Evolutionary conservation across 768 basidiomycete species (phyloP).

Genomic region (Mycena pura): DNA sequence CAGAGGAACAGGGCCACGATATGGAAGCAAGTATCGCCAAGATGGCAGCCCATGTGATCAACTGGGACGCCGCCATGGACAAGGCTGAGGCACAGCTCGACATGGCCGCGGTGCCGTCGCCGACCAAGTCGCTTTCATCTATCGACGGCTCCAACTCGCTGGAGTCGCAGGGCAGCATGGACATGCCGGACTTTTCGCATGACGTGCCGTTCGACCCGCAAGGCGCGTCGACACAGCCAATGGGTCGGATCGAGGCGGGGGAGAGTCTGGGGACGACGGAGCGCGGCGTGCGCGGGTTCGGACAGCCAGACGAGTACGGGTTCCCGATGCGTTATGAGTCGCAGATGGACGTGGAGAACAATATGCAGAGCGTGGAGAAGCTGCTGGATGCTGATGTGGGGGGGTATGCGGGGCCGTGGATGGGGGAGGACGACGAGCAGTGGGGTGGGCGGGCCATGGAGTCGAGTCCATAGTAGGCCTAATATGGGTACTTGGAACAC

Average conservation of each 20-base stretch:
- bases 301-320: conserved; percentile 15
- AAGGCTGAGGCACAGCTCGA: neutral
- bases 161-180: conserved; percentile 17
- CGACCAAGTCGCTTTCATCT: conserved; percentile 25
- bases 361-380: conserved; percentile 24
- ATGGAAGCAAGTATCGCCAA: neutral
- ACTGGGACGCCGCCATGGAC: conserved; percentile 15
- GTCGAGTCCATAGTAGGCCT: conserved; percentile 22
- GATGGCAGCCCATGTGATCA: conserved; percentile 11
- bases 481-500: too few relatives aligned
- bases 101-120: conserved; percentile 1
- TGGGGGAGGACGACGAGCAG: conserved; percentile 20
- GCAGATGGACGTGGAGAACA: conserved; percentile 27
- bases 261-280: conserved; percentile 18
- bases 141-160: conserved; percentile 25
- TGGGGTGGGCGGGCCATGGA: conserved; percentile 9
- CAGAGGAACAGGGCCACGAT: conserved; percentile 2
- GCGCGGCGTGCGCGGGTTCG: conserved; percentile 19
- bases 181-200: conserved; percentile 18
- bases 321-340: conserved; percentile 23
- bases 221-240: conserved; percentile 24
- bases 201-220: conserved; percentile 19
- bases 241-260: conserved; percentile 15
- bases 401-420: conserved; percentile 19
- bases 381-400: conserved; percentile 23